Evolutionary conservation across 345 rosid species (phyloP), one percentile per base, ranked within the genome.

Genomic region (Sonneratia alba): DNA sequence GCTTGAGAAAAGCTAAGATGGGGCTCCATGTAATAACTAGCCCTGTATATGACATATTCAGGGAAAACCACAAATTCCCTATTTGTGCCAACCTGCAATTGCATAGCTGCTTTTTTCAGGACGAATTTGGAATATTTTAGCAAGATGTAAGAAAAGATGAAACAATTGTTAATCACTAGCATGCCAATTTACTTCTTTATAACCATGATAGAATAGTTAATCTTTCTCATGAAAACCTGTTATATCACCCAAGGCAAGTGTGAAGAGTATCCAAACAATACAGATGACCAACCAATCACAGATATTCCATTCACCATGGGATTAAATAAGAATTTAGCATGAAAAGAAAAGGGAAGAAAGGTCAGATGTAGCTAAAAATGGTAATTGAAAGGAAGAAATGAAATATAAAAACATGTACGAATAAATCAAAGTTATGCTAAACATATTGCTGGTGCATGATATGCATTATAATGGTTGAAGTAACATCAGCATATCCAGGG

Each of bases 41-140:
- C 84, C 78, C 76, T 81, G 77, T 83, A 84, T 32, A 78, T 66
- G 71, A 85, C 80, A 81, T 86, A 94, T 78, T 94, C 98, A 62
- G 95, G 80, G 69, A 15, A 67, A 69, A 89, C 62, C 66, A 75
- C 71, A 65, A 88, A 85, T 32, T 72, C 69, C 77, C 73, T 71
- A 74, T 83, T 68, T 67, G 68, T 61, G 57, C 75, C 83, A 77
- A 79, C 87, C 98, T 94, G 88, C 71, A 77, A 77, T 72, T 73
- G 79, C 73, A 78, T 68, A 79, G 48, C 69, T 70, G 70, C 47
- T 76, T 8, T 68, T 68, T 10, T 66, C 72, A 70, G 71, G 48
- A 73, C 76, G n/a, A 48, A 36, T 27, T 67, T 24, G 32, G 3
- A 36, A 21, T 65, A 74, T 70, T 71, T 67, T 63, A 71, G 68